Evolutionary conservation across 768 basidiomycete genomes (phyloP), one percentile per base, ranked within the genome.

Genomic region (Suillus weaverae): DNA sequence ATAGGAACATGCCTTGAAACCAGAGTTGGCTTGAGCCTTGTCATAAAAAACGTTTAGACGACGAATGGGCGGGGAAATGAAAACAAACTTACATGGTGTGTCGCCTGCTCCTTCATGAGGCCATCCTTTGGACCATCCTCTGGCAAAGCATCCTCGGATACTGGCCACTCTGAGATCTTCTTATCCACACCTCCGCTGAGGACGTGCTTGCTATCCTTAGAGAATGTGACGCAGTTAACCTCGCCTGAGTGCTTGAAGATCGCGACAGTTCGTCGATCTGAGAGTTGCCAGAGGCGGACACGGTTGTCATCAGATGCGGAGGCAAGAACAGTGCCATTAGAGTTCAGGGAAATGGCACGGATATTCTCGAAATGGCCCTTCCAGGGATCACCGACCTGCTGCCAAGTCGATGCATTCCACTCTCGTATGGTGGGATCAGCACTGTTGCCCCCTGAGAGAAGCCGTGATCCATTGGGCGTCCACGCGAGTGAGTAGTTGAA

Each of bases 221-320:
- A 53, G 32, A 53, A 53, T 8, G 51, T 53, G 30, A 32, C 30
- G 16, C 51, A 53, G 32, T 8, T 32, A 8, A 32, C 30, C 16
- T 7, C 30, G 16, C 32, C 51, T 18, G 30, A 53, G 32, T 53
- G 51, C 30, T 32, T 30, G 18, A 33, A 33, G 9, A 32, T 32
- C 30, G 51, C 30, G 9, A 53, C 10, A 18, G 51, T 53, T 33
- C 51, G 32, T 32, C 51, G 51, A 53, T 53, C 51, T 41, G 41
- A 32, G 8, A 71, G 36, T 18, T 74, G 68, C 76, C 76, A 76
- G 3, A 76, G 62, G 1, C 76, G 73, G 3, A 72, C 73, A 26
- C 71, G 69, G 2, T 70, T 73, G 26, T 76, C 76, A 14, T 68
- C 70, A 51, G 76, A 76, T 2, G 69, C 75, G 1, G 76, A 76